A percentile compares a stretch with the other conserved stretches of the same genome.
Conservation (phyloP, 805 yeast genomes). For the Barnettozyma vustinii region DNA sequence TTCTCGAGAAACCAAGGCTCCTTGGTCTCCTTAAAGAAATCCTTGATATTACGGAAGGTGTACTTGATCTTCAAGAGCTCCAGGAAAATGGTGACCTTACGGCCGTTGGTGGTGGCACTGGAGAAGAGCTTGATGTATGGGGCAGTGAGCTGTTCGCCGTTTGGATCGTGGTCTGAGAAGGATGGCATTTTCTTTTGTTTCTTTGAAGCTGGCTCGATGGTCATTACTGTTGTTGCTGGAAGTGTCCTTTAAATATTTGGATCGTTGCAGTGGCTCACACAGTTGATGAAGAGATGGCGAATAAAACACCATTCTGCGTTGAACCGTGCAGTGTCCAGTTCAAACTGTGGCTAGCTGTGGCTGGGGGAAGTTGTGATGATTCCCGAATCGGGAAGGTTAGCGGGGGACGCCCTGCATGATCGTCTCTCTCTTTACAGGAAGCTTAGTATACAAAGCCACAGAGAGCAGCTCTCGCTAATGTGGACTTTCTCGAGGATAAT, state of each 20-base stretch:
- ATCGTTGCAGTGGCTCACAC: background rate
- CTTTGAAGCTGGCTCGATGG: background rate
- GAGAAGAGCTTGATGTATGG: slow-evolving; percentile 40
- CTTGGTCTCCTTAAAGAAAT: slow-evolving; percentile 43
- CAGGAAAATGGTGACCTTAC: slow-evolving; percentile 32
- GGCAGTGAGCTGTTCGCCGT: slow-evolving; percentile 18
- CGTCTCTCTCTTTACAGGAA: background rate
- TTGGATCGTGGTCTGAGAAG: slow-evolving; percentile 1
- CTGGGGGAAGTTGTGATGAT: background rate
- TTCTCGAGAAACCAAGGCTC: slow-evolving; percentile 46
- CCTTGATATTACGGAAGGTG: slow-evolving; percentile 33
- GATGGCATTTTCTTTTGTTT: background rate
- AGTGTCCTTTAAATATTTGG: background rate
- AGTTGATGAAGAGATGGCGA: background rate
- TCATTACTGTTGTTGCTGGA: background rate
- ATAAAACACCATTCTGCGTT: background rate
- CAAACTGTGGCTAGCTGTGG: background rate
- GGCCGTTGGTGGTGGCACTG: slow-evolving; percentile 35
- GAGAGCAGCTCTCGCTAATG: too few species aligned
- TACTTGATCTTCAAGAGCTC: slow-evolving; percentile 30
- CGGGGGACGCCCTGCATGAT: background rate
- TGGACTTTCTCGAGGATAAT: too few species aligned
- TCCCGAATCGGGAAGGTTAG: background rate
- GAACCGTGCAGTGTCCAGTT: background rate
- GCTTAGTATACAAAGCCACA: too few species aligned